Evolutionary conservation across 23 red algal species (phyloP).

Genomic region (Gracilaria domingensis): DNA sequence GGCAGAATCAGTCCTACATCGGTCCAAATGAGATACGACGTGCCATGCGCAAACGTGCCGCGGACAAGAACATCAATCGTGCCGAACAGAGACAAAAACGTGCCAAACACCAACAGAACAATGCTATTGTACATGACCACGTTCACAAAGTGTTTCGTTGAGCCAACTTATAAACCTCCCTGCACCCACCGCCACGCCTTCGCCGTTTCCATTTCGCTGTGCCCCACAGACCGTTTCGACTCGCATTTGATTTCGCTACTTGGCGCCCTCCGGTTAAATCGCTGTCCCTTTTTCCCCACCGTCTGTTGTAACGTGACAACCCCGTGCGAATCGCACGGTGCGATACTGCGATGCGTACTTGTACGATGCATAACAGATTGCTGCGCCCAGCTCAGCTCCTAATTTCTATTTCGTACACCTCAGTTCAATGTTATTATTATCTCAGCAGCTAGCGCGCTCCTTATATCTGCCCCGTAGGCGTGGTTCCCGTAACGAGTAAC

Average conservation of each 20-base stretch:
- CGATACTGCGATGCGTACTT: no score
- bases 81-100: constrained; percentile 49
- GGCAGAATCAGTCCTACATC: constrained; percentile 89
- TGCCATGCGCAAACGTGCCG: constrained; percentile 67
- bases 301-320: background rate
- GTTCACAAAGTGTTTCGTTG: constrained; percentile 74
- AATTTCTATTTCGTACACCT: background rate
- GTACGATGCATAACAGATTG: background rate
- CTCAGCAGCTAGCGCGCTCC: background rate
- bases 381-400: background rate
- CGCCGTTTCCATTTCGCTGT: background rate
- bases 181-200: background rate
- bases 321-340: background rate
- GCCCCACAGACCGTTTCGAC: background rate
- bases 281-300: background rate
- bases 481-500: background rate
- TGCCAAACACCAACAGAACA: constrained; percentile 37
- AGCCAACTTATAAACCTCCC: background rate
- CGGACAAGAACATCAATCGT: constrained; percentile 14
- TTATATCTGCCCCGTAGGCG: background rate
- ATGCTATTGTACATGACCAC: constrained; percentile 39
- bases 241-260: background rate
- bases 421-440: background rate
- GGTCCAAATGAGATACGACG: constrained; percentile 91
- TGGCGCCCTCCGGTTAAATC: background rate